phyloP scores from a whole-genome alignment of 2,329 filamentous ascomycete species.

The Hypoxylon sp. region DNA sequence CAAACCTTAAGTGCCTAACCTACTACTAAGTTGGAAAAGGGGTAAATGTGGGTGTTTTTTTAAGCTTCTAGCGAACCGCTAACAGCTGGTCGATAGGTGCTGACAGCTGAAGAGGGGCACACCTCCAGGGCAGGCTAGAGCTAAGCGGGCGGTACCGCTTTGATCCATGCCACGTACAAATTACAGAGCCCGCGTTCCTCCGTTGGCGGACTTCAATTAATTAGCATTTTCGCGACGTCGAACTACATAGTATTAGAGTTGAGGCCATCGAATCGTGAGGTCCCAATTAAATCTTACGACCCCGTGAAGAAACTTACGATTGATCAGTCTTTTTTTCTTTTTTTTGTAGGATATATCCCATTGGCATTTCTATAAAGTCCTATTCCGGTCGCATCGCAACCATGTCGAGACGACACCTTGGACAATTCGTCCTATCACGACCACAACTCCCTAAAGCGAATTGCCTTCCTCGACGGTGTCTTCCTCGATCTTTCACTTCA shows the following conservation, averaged over 20 bases:
- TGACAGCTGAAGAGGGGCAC: slow-evolving; percentile 13
- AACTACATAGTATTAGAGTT: too few species aligned
- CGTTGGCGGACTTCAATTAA: slow-evolving; percentile 9
- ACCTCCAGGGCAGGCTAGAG: too few species aligned
- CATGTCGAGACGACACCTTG: slow-evolving; percentile 42
- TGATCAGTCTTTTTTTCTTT: too few species aligned
- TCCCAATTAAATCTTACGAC: slow-evolving; percentile 39
- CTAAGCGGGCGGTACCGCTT: slow-evolving; percentile 13
- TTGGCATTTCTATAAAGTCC: too few species aligned
- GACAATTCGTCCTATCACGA: slow-evolving; percentile 37
- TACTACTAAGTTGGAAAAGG: too few species aligned
- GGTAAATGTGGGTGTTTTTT: too few species aligned
- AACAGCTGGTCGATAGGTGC: not conserved
- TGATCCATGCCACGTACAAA: too few species aligned
- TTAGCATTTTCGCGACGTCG: slow-evolving; percentile 11
- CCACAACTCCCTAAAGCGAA: slow-evolving; percentile 31
- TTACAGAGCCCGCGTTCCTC: slow-evolving; percentile 1
- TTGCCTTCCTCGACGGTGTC: slow-evolving; percentile 10
- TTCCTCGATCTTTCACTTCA: slow-evolving; percentile 38
- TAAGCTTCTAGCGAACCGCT: not conserved
- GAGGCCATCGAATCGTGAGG: slow-evolving; percentile 16
- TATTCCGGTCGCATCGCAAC: slow-evolving; percentile 2
- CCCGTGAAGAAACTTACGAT: slow-evolving; percentile 29
- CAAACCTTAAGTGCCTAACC: too few species aligned
- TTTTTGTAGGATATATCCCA: too few species aligned